Evolutionary conservation across 192 early-diverging fungal genomes (phyloP), one percentile per base, ranked within the genome.

Genomic region (Backusella luteola): DNA sequence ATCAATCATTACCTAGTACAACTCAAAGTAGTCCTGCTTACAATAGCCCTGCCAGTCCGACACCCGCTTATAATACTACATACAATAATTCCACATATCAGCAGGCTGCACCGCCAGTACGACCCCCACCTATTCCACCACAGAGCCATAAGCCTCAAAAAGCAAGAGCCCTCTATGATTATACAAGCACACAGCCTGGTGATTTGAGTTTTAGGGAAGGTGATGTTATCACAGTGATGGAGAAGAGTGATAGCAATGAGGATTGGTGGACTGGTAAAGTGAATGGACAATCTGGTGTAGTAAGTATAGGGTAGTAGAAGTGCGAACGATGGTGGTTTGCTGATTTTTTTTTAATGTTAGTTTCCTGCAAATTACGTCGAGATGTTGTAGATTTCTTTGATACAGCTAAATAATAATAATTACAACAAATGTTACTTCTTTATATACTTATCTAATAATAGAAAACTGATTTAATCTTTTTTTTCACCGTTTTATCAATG

Each of bases 221-320:
- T n/a, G 85, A 86, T 69, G 42, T 82, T 0, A 86, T 86, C 78
- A 82, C 79, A 34, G 77, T 86, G 17, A 41, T 77, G 21, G 72
- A 86, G n/a, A 84, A 79, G 53, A 80, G 76, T n/a, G 77, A 84
- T 42, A 84, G 83, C 3, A 67, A 69, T 32, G 82, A 86, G 49
- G 80, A 80, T 67, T 86, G 85, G 85, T 86, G 85, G 85, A 69
- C 79, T 34, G 85, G 85, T 12, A 79, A 73, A 53, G 26, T 82
- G 7, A 44, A 74, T 68, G 66, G 46, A 34, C 21, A 73, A 68
- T 56, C 71, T 44, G 80, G 80, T 4, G 59, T 75, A 1, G 79
- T 80, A 80, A 80, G 79, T 80, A 11, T 26, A 36, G 38, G 38
- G 3, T 12, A 0, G 8, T 39, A 39, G 11, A 39, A 39, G 9